Evolutionary conservation across 106 monocot species (phyloP), one percentile per base, ranked within the genome.

Genomic region (Acanthochlamys bracteata): DNA sequence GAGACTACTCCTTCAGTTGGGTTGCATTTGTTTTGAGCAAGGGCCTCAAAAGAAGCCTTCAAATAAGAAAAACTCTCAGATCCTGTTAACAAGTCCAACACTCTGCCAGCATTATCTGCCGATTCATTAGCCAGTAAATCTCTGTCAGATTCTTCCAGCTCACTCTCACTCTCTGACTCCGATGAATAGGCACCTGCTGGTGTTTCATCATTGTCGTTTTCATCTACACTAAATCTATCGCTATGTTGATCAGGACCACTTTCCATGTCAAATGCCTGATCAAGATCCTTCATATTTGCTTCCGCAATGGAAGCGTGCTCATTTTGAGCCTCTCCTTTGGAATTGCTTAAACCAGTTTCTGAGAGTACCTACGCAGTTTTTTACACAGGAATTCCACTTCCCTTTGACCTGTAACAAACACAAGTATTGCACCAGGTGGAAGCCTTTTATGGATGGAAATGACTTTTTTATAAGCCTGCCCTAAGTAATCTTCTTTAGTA

Each of bases 401-500:
- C 54, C 90, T 80, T 60, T 98, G 91, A 55, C 98, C 98, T 70
- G 98, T 98, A 24, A 88, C 88, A 75, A 98, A 98, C 23, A 92
- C 88, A 66, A 98, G 83, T 66, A 98, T 88, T 33, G 88, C 98
- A 59, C 98, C 98, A 19, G 72, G 72, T 41, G 98, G 91, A 65
- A 92, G 88, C 39, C 59, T 85, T 72, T 79, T 85, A 69, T 98
- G 98, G 55, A 98, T 88, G 39, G 79, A 74, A 67, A 92, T 56
- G 0, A 92, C 83, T 71, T 98, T 98, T 70, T 83, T 98, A 75
- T 88, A 98, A 67, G 98, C 98, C 59, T 77, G 82, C 25, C 76
- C 76, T 39, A 98, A 24, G 68, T 98, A 98, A 76, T 98, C 92
- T 24, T 76, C 70, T n/a, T 80, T 76, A 11, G 85, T 92, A 60